Base-by-base conservation (phyloP, 106 monocot species). In the Xerophyta viscosa region DNA sequence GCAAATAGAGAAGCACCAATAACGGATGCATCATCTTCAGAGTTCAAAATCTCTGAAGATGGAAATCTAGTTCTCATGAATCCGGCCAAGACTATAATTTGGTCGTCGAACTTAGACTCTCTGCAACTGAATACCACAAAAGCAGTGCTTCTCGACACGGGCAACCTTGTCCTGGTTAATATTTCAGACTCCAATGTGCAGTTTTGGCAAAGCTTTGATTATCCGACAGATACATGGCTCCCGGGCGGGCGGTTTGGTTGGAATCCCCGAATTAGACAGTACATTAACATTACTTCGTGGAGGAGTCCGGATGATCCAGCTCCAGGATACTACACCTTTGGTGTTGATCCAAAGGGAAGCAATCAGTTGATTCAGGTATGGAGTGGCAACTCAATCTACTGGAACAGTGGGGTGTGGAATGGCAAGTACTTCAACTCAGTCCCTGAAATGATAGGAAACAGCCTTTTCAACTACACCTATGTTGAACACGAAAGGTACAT, bases 391-490 rank as follows among this genome's bases (percentile, higher is more conserved):
- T 22, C 42, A 24, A 54, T 52, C 10, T 77, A 64, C 55, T 83
- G 82, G 82, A 39, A 27, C 3, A 78, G 74, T 21, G 83, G 78
- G 2, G 17, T 29, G 0, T 84, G 83, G 78, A 71, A 71, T 50
- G 66, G 70, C 20, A 42, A 60, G 20, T 64, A 39, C 56, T 64
- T 19, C 64, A 17, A 4, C n/a, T 44, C n/a, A 44, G 43, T 44
- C 4, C 43, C 43, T 44, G 43, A 44, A 14, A 44, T 44, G 43
- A 17, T 44, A 8, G 15, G 43, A 17, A 52, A 52, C 45, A 0
- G 5, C 22, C 15, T 44, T 11, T 56, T 46, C 48, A 22, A 59
- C 12, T 61, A 24, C 27, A 20, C 31, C 27, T 28, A 26, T 33
- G 37, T 31, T 10, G 41, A 25, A 8, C 8, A 0, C 2, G 58